Conservation (phyloP, 257 asterid species). For the Solanum chilense region DNA sequence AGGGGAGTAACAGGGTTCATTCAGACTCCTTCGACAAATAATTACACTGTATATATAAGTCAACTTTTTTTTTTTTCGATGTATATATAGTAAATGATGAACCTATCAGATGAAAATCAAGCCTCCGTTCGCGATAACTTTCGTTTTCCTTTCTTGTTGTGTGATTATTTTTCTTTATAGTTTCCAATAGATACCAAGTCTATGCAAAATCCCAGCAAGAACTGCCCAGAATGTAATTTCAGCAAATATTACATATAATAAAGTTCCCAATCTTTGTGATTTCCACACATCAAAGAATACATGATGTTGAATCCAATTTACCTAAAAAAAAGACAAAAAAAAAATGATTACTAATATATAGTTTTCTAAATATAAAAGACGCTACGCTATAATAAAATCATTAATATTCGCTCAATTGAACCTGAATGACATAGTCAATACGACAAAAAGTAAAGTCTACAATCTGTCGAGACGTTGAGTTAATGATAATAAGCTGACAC, state of each 20-base stretch:
- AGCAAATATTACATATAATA: constrained; percentile 69
- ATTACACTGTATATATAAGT: background rate
- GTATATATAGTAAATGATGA: background rate
- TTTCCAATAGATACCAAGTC: constrained; percentile 64
- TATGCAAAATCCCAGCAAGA: constrained; percentile 64
- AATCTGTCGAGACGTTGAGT: background rate
- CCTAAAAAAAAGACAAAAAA: constrained; percentile 24
- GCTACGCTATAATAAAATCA: background rate
- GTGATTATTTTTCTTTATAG: constrained; percentile 15
- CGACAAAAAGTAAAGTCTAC: background rate
- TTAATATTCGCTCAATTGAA: background rate
- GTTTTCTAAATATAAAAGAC: background rate
- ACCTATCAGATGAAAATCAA: background rate
- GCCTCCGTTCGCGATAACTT: background rate
- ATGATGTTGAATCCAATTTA: constrained; percentile 67
- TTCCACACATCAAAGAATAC: constrained; percentile 72
- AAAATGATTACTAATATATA: background rate
- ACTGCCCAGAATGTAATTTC: constrained; percentile 81
- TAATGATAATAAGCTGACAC: too few species aligned
- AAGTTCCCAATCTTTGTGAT: constrained; percentile 58
- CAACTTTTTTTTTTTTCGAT: too few species aligned
- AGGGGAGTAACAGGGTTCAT: background rate
- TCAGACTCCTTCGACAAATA: background rate
- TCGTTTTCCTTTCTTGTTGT: background rate
- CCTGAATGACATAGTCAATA: background rate